These are phyloP conservation scores for Claviceps fusiformis DNA, from an alignment of 2,329 filamentous ascomycete species.

Conservation along the genomic window DNA sequence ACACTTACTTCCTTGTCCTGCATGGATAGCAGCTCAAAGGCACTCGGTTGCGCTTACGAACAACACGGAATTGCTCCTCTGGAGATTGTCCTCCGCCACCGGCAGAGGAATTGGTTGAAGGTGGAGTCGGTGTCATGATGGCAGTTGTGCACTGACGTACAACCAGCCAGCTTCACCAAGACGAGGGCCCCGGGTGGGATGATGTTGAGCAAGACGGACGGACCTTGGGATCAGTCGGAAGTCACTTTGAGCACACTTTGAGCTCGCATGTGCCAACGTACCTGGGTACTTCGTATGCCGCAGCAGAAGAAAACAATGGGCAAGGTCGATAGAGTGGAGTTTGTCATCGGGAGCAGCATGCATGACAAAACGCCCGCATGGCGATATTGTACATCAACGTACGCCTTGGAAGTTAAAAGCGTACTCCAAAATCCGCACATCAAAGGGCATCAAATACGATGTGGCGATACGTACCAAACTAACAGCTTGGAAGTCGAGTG, in stretches of 20 bases:
- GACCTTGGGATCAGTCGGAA: neutral
- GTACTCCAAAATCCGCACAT: too few species aligned
- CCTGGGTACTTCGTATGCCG: neutral
- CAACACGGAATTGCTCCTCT: conserved; percentile 73
- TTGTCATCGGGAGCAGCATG: neutral
- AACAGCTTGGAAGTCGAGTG: too few species aligned
- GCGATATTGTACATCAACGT: too few species aligned
- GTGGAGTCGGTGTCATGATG: conserved; percentile 60
- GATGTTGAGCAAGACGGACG: too few species aligned
- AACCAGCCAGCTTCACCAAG: too few species aligned
- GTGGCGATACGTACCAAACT: too few species aligned
- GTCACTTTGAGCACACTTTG: neutral
- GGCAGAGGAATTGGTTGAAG: conserved; percentile 65
- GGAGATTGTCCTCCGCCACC: conserved; percentile 62
- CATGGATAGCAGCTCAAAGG: conserved; percentile 87
- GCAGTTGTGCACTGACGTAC: neutral
- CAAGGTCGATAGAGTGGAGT: neutral
- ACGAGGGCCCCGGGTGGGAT: too few species aligned
- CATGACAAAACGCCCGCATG: neutral
- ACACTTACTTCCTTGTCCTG: conserved; percentile 69
- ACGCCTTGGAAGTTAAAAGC: too few species aligned
- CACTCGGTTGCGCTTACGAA: conserved; percentile 83
- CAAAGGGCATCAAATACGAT: too few species aligned
- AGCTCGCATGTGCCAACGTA: too few species aligned
- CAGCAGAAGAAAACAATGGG: neutral